Percentiles rank a stretch among this genome's conserved stretches.
Evolutionary conservation across 352 stramenopile species (phyloP).

Genomic region (Paralagenidium karlingii): DNA sequence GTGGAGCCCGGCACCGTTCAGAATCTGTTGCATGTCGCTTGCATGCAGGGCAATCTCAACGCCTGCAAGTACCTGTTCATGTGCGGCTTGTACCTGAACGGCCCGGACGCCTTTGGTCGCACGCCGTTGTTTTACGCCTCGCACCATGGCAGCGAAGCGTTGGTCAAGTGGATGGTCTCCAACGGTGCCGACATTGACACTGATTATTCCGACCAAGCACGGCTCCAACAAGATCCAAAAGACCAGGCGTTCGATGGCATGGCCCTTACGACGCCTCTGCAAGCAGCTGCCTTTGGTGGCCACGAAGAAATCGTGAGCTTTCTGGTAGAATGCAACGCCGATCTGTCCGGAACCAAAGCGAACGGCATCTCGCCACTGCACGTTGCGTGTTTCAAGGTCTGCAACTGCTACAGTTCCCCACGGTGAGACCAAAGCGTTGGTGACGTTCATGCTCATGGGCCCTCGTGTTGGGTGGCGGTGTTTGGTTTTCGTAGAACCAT

Average conservation of each 20-base stretch:
- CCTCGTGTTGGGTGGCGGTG: background rate
- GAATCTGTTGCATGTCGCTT: conserved; percentile 68
- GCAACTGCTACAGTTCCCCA: no score
- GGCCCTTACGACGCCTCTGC: conserved; percentile 62
- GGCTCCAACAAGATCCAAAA: no score
- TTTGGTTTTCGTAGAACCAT: conserved; percentile 51
- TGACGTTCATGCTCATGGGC: no score
- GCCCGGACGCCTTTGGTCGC: conserved; percentile 61
- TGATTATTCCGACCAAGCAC: conserved; percentile 62
- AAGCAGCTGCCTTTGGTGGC: conserved; percentile 67
- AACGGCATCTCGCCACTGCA: conserved; percentile 71
- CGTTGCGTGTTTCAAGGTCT: conserved; percentile 44
- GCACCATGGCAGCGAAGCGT: conserved; percentile 47
- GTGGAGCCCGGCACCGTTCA: conserved; percentile 57
- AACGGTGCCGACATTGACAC: conserved; percentile 75
- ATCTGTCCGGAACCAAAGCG: conserved; percentile 37
- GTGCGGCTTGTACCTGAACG: conserved; percentile 66
- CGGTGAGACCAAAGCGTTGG: no score
- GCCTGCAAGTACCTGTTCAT: conserved; percentile 74
- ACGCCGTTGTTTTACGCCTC: conserved; percentile 70
- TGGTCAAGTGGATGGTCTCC: conserved; percentile 79
- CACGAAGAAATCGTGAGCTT: conserved; percentile 61
- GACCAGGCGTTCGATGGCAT: conserved; percentile 47
- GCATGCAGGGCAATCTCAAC: conserved; percentile 72
- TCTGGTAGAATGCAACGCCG: conserved; percentile 71